Conservation (phyloP, 2,329 filamentous ascomycete genomes). For the Ophiostoma ulmi region DNA sequence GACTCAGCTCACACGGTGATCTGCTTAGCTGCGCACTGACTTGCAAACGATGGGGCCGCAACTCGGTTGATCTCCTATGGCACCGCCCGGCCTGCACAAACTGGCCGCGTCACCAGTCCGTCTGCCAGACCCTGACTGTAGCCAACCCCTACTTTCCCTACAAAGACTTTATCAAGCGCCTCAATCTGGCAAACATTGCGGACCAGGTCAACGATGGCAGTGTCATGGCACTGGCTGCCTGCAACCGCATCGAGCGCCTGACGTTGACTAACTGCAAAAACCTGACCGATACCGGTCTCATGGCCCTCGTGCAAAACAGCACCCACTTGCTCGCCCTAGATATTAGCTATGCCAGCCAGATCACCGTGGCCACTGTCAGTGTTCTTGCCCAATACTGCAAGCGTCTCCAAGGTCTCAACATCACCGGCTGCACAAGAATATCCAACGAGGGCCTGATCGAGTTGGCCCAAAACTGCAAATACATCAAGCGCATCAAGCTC, state of each 20-base stretch:
- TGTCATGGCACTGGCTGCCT: constrained; percentile 71
- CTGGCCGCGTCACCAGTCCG: constrained; percentile 73
- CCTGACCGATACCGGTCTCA: constrained; percentile 78
- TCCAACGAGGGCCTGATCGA: constrained; percentile 79
- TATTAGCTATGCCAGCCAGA: constrained; percentile 75
- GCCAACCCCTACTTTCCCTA: constrained; percentile 81
- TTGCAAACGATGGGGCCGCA: constrained; percentile 88
- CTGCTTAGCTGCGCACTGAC: constrained; percentile 86
- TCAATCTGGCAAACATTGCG: constrained; percentile 80
- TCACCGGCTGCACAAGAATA: constrained; percentile 77
- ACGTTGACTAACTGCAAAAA: constrained; percentile 86
- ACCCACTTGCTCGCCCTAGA: constrained; percentile 80
- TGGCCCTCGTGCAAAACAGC: constrained; percentile 73
- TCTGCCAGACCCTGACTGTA: constrained; percentile 71
- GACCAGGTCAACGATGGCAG: constrained; percentile 81
- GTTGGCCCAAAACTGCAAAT: constrained; percentile 75
- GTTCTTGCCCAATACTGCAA: constrained; percentile 76
- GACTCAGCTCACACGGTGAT: constrained; percentile 69
- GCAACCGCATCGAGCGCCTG: constrained; percentile 85
- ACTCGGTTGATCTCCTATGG: constrained; percentile 90
- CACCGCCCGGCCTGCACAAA: constrained; percentile 86
- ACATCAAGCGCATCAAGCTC: constrained; percentile 88
- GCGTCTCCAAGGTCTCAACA: constrained; percentile 85
- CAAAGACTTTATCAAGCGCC: constrained; percentile 79
- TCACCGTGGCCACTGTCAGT: constrained; percentile 75